Base-by-base conservation (phyloP, 306 rosid genomes). In the Carpinus viminea region DNA sequence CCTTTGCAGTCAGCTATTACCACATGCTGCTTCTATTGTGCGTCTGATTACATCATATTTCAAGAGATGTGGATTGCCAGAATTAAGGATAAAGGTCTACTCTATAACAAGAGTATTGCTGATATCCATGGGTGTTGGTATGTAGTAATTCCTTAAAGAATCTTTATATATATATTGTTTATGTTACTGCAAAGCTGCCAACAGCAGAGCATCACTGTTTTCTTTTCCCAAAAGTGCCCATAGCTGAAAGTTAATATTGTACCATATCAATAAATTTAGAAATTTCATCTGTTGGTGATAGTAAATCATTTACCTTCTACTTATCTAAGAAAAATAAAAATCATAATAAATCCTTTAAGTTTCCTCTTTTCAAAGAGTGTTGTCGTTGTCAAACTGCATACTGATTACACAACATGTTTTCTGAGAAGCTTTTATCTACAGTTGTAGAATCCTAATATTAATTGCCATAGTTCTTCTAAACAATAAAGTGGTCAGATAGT, bases 121-220 rank as follows among this genome's bases (percentile, higher is more conserved):
- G 88, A 78, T 85, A 72, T 90, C 96, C 82, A 85, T 88, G 93
- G 98, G 97, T 76, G 89, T 87, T 55, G 99, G 98, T 96, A 91
- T 53, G 88, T 76, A 31, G 36, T 71, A 64, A 52, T 77, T 87
- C 79, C 80, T 81, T 76, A 62, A n/a, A n/a, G n/a, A n/a, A n/a
- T n/a, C n/a, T n/a, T n/a, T n/a, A n/a, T n/a, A n/a, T n/a, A 47
- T 47, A 8, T 47, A 72, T 59, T 76, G 3, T 38, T 17, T 66
- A 45, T 75, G 4, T 5, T 50, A 6, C 53, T 66, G 51, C 36
- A 68, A 56, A 46, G 45, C 38, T 6, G 15, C 57, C 31, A 28
- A 59, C 24, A 59, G 28, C 76, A 72, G 52, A 68, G n/a, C 54
- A 5, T 68, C 54, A 72, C 59, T 70, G 3, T 53, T 74, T 46